These are phyloP conservation scores for Nepenthes mirabilis DNA, from an alignment of 148 eudicot genomes.

Conservation along the genomic window DNA sequence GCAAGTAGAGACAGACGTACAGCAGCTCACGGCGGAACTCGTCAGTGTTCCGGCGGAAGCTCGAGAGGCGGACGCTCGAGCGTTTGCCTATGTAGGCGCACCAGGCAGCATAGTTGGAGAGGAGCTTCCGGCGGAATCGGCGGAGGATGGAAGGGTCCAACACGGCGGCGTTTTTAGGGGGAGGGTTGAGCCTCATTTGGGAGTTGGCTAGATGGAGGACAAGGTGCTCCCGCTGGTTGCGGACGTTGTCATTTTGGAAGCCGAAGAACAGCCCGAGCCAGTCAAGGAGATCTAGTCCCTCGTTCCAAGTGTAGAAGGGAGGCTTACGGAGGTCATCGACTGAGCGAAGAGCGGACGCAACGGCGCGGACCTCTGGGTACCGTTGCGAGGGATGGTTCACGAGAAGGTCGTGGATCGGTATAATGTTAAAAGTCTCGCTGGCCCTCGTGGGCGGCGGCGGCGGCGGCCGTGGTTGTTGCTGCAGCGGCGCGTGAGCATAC, in stretches of 20 bases:
- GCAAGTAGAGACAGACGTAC: conserved; percentile 51
- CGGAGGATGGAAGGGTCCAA: conserved; percentile 42
- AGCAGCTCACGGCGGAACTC: conserved; percentile 52
- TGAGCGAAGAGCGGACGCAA: conserved; percentile 44
- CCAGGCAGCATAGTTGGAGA: conserved; percentile 59
- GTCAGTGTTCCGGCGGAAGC: conserved; percentile 26
- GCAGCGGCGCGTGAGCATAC: conserved; percentile 26
- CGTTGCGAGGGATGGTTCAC: conserved; percentile 74
- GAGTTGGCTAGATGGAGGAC: conserved; percentile 76
- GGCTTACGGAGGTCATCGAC: conserved; percentile 64
- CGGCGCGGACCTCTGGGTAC: conserved; percentile 81
- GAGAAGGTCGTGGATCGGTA: conserved; percentile 65
- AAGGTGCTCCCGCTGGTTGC: conserved; percentile 78
- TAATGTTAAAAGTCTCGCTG: conserved; percentile 40
- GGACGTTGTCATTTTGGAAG: conserved; percentile 70
- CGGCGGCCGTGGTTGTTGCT: conserved; percentile 8
- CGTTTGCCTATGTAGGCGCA: conserved; percentile 38
- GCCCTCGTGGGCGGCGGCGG: conserved; percentile 1
- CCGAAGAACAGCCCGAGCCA: conserved; percentile 77
- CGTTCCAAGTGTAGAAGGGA: conserved; percentile 39
- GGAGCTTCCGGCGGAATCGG: conserved; percentile 41
- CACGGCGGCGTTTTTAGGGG: conserved; percentile 32
- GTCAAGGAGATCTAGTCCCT: conserved; percentile 56
- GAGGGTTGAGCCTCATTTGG: conserved; percentile 62
- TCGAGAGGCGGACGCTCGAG: conserved; percentile 30